These are phyloP conservation scores for Verbena officinalis DNA, from an alignment of 257 asterid species.

Conservation along the genomic window DNA sequence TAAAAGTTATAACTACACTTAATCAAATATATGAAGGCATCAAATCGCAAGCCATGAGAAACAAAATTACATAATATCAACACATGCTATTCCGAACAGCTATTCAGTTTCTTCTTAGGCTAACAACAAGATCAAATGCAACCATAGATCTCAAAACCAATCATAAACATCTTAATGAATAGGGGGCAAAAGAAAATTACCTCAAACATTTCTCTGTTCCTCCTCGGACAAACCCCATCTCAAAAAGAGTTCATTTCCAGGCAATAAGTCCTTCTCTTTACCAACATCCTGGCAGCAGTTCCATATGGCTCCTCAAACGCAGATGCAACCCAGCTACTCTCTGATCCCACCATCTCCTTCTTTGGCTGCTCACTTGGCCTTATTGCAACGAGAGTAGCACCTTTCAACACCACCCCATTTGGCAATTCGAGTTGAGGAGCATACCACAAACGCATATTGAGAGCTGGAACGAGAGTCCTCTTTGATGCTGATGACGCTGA, in stretches of 20 bases:
- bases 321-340: slow-evolving; percentile 58
- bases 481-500: slow-evolving; percentile 70
- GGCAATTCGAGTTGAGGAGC: slow-evolving; percentile 68
- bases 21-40: slow-evolving; percentile 21
- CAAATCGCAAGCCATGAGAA: slow-evolving; percentile 4
- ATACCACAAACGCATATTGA: slow-evolving; percentile 71
- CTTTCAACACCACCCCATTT: slow-evolving; percentile 60
- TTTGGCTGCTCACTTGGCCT: slow-evolving; percentile 71
- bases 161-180: not conserved
- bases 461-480: slow-evolving; percentile 71
- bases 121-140: slow-evolving; percentile 2
- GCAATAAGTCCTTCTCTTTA: slow-evolving; percentile 77
- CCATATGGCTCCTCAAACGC: slow-evolving; percentile 76
- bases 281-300: slow-evolving; percentile 73
- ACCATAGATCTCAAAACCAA: slow-evolving; percentile 22
- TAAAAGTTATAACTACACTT: not conserved
- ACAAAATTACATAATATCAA: not conserved
- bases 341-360: slow-evolving; percentile 54
- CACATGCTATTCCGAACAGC: not conserved
- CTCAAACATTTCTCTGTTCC: slow-evolving; percentile 30
- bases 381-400: slow-evolving; percentile 77
- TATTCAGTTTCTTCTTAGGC: not conserved
- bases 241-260: slow-evolving; percentile 79
- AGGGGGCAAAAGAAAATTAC: slow-evolving; percentile 25
- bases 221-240: slow-evolving; percentile 16